Base-by-base conservation (phyloP, 352 stramenopile species). In the Phytophthora fragariaefolia region DNA sequence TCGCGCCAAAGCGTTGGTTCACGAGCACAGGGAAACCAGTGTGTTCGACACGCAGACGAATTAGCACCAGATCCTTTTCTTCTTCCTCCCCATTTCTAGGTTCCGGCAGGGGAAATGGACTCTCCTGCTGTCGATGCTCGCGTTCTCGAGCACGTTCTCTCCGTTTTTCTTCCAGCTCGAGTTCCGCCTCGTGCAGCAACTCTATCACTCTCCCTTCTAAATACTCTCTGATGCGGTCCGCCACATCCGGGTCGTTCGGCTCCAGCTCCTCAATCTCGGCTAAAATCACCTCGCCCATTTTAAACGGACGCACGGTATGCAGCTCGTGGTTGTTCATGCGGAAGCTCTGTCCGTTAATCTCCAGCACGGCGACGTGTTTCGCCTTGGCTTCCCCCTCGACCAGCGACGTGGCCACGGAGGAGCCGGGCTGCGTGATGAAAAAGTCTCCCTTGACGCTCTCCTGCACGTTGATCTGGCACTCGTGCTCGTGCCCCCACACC, bases 401-500 rank as follows among this genome's bases (percentile, higher is more conserved):
- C 6, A 99, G 81, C 50, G 90, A 98, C 34, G 97, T 99, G 1
- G 97, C 97, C 18, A 99, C 95, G 8, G 87, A 98, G 3, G 95
- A 99, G 2, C 98, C 98, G 0, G 97, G 97, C 74, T 99, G 98
- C 15, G 90, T 96, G 56, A 99, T 97, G 50, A 96, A 97, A 71
- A 99, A 99, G 30, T 98, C 97, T 12, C 96, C 97, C 43, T 98
- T 95, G 17, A 98, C 77, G 55, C 90, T 98, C 76, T 99, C 94
- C 60, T 94, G 75, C 2, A 95, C 85, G 32, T 98, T 85, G 66
- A 99, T 98, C 22, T 91, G 71, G 74, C 96, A 99, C 82, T 99
- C 97, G 76, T 99, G 98, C 79, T 99, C 98, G 72, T 99, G 97
- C 18, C 97, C 97, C 96, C 96, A 99, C 47, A 96, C 72, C 6